Evolutionary conservation across 106 monocot species (phyloP).

Genomic region (Acorus calamus): DNA sequence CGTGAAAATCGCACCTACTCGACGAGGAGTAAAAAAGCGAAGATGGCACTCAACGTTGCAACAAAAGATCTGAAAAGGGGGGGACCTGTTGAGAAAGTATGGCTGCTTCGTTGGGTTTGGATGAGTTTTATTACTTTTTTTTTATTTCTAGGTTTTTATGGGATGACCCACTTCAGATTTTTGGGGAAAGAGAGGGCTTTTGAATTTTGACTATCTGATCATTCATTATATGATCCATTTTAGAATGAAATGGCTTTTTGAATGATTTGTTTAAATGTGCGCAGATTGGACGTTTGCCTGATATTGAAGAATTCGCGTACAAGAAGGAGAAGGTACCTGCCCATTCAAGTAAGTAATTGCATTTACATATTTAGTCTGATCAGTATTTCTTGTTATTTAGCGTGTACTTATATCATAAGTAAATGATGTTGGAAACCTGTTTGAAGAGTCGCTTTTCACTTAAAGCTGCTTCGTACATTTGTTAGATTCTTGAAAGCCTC

Average conservation of each 20-base stretch:
- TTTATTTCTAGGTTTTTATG: not conserved
- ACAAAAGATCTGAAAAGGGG: slow-evolving; percentile 6
- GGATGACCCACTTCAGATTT: not conserved
- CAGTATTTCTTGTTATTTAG: not conserved
- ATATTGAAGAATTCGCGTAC: slow-evolving; percentile 88
- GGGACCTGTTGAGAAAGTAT: slow-evolving; percentile 14
- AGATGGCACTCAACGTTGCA: slow-evolving; percentile 6
- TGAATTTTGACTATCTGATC: not conserved
- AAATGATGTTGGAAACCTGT: no score
- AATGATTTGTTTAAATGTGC: not conserved
- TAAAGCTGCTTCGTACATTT: no score
- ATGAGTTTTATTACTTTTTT: not conserved
- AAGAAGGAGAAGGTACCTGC: slow-evolving; percentile 11
- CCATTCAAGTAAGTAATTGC: slow-evolving; percentile 19
- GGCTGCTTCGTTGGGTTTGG: not conserved
- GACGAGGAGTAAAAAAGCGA: slow-evolving; percentile 38
- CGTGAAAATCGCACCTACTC: slow-evolving; percentile 1
- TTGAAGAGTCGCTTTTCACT: no score
- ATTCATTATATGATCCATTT: no score
- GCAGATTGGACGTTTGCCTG: slow-evolving; percentile 39
- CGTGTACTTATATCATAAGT: not conserved
- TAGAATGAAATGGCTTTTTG: not conserved
- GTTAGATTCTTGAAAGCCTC: no score
- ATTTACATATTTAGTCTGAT: not conserved
- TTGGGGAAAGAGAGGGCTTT: no score